Evolutionary conservation across 208 protist species (phyloP).

Genomic region (Acanthamoeba lenticulata): DNA sequence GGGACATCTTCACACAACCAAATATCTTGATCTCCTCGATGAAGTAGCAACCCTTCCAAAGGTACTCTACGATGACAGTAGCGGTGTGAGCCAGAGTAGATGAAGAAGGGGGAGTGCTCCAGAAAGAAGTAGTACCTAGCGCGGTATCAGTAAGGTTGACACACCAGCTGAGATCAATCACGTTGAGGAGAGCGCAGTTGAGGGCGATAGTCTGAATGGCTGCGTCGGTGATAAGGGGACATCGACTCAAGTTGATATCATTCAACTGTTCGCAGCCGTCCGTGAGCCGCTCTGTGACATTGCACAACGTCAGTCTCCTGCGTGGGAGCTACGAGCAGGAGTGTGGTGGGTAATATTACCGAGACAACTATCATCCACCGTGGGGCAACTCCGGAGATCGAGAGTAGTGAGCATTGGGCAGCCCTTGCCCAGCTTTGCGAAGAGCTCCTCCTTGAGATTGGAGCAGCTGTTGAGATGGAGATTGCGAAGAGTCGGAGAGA

Average conservation of each 20-base stretch:
- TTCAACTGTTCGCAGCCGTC: background rate
- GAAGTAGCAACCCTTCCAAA: constrained; percentile 34
- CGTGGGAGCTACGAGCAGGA: no score
- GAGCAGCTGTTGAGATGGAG: no score
- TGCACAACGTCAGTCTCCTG: no score
- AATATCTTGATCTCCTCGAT: constrained; percentile 32
- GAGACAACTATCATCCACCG: no score
- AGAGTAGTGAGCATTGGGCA: no score
- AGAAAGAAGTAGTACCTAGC: no score
- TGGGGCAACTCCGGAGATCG: no score
- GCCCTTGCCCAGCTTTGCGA: no score
- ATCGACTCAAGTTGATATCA: background rate
- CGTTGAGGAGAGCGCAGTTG: background rate
- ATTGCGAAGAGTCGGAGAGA: no score
- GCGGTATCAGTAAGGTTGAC: background rate
- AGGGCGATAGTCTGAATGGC: background rate
- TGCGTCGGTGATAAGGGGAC: background rate
- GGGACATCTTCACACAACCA: background rate
- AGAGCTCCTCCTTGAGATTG: no score
- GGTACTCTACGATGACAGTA: background rate
- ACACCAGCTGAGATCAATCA: background rate
- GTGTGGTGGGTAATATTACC: no score
- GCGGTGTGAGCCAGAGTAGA: background rate
- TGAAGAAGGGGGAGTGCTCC: background rate
- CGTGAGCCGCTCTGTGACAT: background rate